Evolutionary conservation across 345 rosid species (phyloP).

Genomic region (Eutrema yunnanense): DNA sequence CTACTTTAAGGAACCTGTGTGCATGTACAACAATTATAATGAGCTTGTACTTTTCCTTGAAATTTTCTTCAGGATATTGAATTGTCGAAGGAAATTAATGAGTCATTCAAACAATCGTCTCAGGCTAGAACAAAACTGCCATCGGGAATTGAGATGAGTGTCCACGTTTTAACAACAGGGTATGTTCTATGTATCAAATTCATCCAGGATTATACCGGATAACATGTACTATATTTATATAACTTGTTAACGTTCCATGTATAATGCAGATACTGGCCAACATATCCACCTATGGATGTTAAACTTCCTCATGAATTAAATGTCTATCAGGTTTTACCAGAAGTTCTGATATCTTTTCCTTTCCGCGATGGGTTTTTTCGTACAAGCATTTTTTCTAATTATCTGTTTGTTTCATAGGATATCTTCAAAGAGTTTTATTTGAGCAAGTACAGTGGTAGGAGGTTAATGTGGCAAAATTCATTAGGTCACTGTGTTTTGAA

Average conservation of each 20-base stretch:
- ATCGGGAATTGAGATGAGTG: constrained; percentile 97
- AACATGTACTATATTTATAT: neutral
- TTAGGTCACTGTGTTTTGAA: constrained; percentile 95
- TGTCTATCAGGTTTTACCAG: constrained; percentile 80
- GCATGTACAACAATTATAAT: neutral
- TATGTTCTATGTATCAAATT: constrained; percentile 19
- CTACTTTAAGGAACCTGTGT: neutral
- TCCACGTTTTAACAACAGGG: constrained; percentile 97
- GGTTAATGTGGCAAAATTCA: constrained; percentile 97
- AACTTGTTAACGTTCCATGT: constrained; percentile 10
- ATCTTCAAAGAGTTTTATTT: constrained; percentile 96
- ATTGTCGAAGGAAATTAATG: constrained; percentile 92
- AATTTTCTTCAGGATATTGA: constrained; percentile 74
- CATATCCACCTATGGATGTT: constrained; percentile 98
- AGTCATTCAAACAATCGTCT: constrained; percentile 92
- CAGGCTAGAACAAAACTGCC: constrained; percentile 97
- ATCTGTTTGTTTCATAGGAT: constrained; percentile 46
- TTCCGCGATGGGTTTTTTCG: neutral
- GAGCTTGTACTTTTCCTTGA: constrained; percentile 1
- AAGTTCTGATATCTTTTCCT: constrained; percentile 11
- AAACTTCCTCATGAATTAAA: constrained; percentile 97
- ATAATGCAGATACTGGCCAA: constrained; percentile 91
- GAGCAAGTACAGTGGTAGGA: constrained; percentile 96
- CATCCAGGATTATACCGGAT: neutral
- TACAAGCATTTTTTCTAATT: neutral